These are phyloP conservation scores for Lathyrus tuberosus DNA, from an alignment of 306 rosid species.

Conservation along the genomic window DNA sequence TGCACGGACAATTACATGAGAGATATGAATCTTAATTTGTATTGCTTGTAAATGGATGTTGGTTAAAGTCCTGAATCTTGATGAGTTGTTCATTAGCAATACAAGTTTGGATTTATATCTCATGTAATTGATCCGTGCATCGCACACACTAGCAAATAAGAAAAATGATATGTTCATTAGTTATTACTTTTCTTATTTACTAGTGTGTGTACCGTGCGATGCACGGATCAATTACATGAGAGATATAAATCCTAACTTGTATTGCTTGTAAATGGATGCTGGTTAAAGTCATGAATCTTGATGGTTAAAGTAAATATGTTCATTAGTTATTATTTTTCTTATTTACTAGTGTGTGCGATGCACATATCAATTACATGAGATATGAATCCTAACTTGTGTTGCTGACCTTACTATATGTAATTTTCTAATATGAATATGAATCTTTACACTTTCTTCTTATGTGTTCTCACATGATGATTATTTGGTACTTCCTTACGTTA, in stretches of 20 bases:
- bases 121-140: too few species aligned
- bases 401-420: background rate
- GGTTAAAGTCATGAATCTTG: slow-evolving; percentile 24
- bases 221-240: background rate
- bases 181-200: background rate
- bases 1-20: background rate
- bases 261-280: slow-evolving; percentile 24
- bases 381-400: background rate
- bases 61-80: slow-evolving; percentile 26
- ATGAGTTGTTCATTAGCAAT: slow-evolving; percentile 33
- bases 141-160: too few species aligned
- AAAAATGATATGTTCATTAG: slow-evolving; percentile 18
- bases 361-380: background rate
- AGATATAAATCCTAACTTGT: background rate
- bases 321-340: slow-evolving; percentile 13
- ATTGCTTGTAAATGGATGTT: slow-evolving; percentile 31
- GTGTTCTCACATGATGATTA: background rate
- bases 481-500: background rate
- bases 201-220: background rate
- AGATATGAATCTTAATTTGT: background rate
- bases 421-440: background rate
- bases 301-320: background rate
- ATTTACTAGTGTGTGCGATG: background rate
- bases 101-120: too few species aligned
- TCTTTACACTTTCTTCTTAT: background rate